A percentile compares a stretch with the other conserved stretches of the same genome.
phyloP scores from a whole-genome alignment of 129 eudicot genomes.

The Heracleum sosnowskyi region DNA sequence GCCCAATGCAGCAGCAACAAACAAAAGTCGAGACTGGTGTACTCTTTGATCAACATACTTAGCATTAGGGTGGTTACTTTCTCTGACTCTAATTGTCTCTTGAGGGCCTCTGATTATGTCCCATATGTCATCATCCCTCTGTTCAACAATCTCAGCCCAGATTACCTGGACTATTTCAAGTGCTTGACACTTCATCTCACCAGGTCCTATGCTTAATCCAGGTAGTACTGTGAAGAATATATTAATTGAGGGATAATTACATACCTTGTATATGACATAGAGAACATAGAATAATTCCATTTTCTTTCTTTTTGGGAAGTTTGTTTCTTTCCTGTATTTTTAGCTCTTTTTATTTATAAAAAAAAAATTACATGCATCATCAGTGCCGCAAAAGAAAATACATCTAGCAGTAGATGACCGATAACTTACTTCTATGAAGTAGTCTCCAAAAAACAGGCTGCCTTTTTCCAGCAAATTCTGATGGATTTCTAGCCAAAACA shows the following conservation, averaged over 20 bases:
- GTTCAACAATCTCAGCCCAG: constrained; percentile 1
- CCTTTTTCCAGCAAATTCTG: constrained; percentile 8
- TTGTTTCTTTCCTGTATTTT: no score
- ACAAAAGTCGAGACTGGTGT: neutral
- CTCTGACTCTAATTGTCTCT: neutral
- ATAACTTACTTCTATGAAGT: constrained; percentile 9
- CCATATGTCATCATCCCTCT: neutral
- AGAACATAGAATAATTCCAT: neutral
- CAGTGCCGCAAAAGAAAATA: neutral
- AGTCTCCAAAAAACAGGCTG: constrained; percentile 6
- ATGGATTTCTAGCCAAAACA: constrained; percentile 23
- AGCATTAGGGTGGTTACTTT: neutral
- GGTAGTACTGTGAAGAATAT: neutral
- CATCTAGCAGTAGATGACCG: neutral
- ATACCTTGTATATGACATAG: neutral
- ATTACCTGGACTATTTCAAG: neutral
- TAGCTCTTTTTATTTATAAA: neutral
- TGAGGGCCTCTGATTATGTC: constrained; percentile 7
- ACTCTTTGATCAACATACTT: neutral
- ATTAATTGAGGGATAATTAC: neutral
- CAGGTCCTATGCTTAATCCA: constrained; percentile 1
- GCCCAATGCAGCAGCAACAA: constrained; percentile 20
- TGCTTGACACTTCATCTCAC: constrained; percentile 7
- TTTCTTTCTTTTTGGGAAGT: neutral
- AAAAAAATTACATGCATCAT: neutral